Evolutionary conservation across 495 filamentous ascomycete genomes (phyloP), one percentile per base, ranked within the genome.

Genomic region (Clohesyomyces aquaticus): DNA sequence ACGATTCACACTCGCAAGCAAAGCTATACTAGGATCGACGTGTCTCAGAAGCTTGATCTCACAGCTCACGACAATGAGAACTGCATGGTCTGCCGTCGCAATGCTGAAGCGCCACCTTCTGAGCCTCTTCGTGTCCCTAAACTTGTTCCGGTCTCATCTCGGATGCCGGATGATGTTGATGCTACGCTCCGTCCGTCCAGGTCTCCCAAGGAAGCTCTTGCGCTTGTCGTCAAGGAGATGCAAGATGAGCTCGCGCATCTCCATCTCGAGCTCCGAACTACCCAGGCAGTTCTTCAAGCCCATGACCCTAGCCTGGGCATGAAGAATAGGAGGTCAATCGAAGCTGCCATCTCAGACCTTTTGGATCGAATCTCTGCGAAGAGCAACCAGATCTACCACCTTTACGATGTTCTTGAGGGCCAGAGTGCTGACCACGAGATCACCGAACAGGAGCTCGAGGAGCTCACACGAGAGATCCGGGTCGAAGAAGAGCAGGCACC

Each of bases 341-440:
- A 84, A 59, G 78, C 73, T 25, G 85, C 87, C 66, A 88, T 95
- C 41, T 82, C 87, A 66, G 78, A 79, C 58, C 63, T 93, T 25
- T 72, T 88, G 35, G 78, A 78, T 51, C 81, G 83, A 55, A 85
- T 93, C 43, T 90, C 94, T 71, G 78, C 80, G 61, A 93, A 93
- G 74, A 84, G 86, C n/a, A 89, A 92, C 59, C 90, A 95, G 71
- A 87, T 97, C 43, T 97, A 97, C 72, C 82, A 84, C 8, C 79
- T 97, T 6, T 91, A 95, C 62, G 93, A 98, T 70, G 91, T 96
- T 8, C 81, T 96, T 9, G 93, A 96, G 72, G 91, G 88, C 9
- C 87, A 89, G 71, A 87, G 89, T 71, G 90, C 88, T 77, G 73
- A 79, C 53, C 78, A 80, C 21, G 59, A 86, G 54, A 87, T 93